Conservation (phyloP, 1,139 yeast species). For the Saccharomyces hybrid region DNA sequence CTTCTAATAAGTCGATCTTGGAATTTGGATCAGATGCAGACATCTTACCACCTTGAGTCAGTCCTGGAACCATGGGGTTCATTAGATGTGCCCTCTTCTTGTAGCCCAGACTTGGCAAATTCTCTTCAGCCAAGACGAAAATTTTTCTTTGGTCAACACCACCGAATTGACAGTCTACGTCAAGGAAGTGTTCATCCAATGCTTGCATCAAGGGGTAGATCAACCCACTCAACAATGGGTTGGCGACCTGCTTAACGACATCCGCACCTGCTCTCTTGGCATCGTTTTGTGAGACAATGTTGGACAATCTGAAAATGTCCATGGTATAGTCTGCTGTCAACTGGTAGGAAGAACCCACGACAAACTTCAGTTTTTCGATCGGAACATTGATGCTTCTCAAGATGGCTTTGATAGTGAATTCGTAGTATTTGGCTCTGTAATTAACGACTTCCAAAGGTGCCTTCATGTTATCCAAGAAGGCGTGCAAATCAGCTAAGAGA, state of each 20-base stretch:
- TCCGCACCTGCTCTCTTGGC: conserved; percentile 99
- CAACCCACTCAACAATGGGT: conserved; percentile 87
- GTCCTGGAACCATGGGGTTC: conserved; percentile 99
- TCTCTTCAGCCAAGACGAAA: conserved; percentile 94
- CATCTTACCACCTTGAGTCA: conserved; percentile 96
- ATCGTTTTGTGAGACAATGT: conserved; percentile 82
- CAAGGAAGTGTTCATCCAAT: conserved; percentile 85
- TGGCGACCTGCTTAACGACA: conserved; percentile 94
- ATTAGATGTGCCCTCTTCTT: conserved; percentile 95
- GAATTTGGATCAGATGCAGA: conserved; percentile 98
- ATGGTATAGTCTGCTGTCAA: conserved; percentile 66
- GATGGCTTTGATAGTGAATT: conserved; percentile 71
- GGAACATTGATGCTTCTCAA: conserved; percentile 84
- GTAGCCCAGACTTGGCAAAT: conserved; percentile 78
- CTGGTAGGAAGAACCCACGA: conserved; percentile 85
- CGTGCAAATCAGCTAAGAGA: conserved; percentile 93
- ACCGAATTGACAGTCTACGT: conserved; percentile 91
- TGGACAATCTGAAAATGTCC: conserved; percentile 81
- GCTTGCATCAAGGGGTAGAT: conserved; percentile 99
- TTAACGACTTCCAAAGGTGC: conserved; percentile 91
- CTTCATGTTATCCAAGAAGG: conserved; percentile 95
- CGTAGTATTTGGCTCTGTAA: conserved; percentile 86
- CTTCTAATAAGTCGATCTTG: conserved; percentile 86
- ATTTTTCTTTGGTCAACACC: conserved; percentile 99
- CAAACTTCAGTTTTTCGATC: conserved; percentile 76